Evolutionary conservation across 2,329 filamentous ascomycete species (phyloP), one percentile per base, ranked within the genome.

Genomic region (Calonectria hongkongensis): DNA sequence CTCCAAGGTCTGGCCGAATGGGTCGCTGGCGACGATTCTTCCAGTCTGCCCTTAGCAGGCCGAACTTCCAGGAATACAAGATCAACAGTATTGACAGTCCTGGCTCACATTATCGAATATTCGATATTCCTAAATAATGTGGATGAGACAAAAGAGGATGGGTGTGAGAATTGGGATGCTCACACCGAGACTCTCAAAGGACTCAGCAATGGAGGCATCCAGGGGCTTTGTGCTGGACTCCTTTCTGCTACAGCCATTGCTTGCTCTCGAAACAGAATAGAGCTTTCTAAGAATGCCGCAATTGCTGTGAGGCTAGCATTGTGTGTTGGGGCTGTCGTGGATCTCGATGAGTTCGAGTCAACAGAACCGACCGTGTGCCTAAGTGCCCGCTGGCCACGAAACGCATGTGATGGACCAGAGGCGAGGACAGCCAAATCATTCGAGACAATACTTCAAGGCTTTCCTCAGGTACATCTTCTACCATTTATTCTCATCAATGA

Each of bases 61-160:
- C 54, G 54, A 58, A 41, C 54, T 13, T 58, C 54, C 21, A 41
- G 15, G 13, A 58, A 58, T 58, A 58, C 54, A 41, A 33, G 54
- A 39, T 58, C 54, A 10, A 33, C 54, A 39, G 18, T 41, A 16
- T 58, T 58, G 13, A 58, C 54, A 27, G 54, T 58, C 12, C 13
- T 58, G 54, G 54, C 54, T n/a, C 54, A 58, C 13, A 58, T 58
- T 27, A 58, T 58, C 21, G 54, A 58, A 15, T 58, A 58, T 27
- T 58, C 54, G 9, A 58, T 21, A 39, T 58, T 39, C 54, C 16
- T 58, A 21, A 39, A 41, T 58, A 41, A 39, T 27, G 2, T 41
- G n/a, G 54, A 58, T 27, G 54, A 13, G 9, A 1, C 12, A 4
- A 25, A 25, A 18, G n/a, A 41, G 16, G 13, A 16, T 8, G 33